Evolutionary conservation across 352 stramenopile species (phyloP), one percentile per base, ranked within the genome.

Genomic region (Globisporangium mamillatum): DNA sequence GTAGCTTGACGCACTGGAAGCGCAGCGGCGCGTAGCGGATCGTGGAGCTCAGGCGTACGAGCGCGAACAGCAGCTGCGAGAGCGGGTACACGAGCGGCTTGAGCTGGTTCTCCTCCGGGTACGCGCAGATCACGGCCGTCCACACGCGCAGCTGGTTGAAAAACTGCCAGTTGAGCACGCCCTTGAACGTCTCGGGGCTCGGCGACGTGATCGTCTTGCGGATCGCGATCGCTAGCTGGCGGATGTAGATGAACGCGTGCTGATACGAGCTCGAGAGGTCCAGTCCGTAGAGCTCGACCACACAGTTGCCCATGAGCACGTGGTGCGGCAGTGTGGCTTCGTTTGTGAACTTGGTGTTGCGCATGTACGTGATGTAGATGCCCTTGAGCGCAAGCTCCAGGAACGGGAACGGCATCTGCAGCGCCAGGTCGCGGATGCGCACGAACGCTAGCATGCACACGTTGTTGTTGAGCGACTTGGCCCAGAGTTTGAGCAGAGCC

Each of bases 171-270:
- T 97, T 98, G 65, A 98, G 95, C 32, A 98, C 83, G 63, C 70
- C 70, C 77, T 94, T 86, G 70, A 97, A 90, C 24, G 86, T 86
- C 61, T 98, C 92, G 2, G 89, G 78, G 25, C 90, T 96, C n/a
- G 97, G 97, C 63, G 97, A 95, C 62, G 89, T 94, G 74, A 99
- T 96, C 16, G 97, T 98, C 62, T 97, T 96, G 66, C 98, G 90
- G 57, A 99, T 86, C 75, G 98, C 93, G 63, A 99, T 94, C n/a
- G 97, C 97, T 59, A 99, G 79, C 76, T 99, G 95, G 34, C 98
- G 93, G 62, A 99, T 98, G 82, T 99, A 99, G 32, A 99, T 89
- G 75, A 99, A 99, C 22, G 97, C 97, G 80, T 99, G 97, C 77
- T 99, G 97, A 85, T 99, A 99, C 53, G 97, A 97, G 66, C 92